Evolutionary conservation across 2,329 filamentous ascomycete genomes (phyloP).

Genomic region (Penicillium sp.): DNA sequence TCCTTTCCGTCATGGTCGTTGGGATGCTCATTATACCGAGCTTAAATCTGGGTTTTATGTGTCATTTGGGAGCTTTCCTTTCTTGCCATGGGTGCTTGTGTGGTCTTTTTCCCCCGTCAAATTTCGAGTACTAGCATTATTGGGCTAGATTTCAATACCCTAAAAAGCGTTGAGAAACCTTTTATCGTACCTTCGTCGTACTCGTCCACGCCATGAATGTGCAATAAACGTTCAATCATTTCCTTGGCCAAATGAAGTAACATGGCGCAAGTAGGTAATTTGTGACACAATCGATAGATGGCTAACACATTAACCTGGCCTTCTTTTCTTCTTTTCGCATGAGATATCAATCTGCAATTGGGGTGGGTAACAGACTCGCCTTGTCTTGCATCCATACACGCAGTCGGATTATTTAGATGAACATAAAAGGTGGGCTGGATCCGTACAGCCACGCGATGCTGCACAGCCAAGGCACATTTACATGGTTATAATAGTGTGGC

Average conservation of each 20-base stretch:
- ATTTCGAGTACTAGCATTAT: slow-evolving; percentile 19
- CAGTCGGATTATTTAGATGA: too few relatives aligned
- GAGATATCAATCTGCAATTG: too few relatives aligned
- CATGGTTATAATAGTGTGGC: neutral
- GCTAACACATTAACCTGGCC: too few relatives aligned
- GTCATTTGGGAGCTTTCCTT: slow-evolving; percentile 14
- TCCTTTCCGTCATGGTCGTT: slow-evolving; percentile 13
- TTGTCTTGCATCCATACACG: too few relatives aligned
- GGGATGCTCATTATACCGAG: slow-evolving; percentile 18
- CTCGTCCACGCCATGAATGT: neutral
- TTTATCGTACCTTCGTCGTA: neutral
- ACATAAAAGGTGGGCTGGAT: neutral
- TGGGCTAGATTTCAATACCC: slow-evolving; percentile 14
- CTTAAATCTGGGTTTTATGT: slow-evolving; percentile 18
- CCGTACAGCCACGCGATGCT: neutral
- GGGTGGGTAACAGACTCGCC: too few relatives aligned
- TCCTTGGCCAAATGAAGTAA: too few relatives aligned
- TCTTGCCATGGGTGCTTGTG: slow-evolving; percentile 14
- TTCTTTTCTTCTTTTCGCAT: too few relatives aligned
- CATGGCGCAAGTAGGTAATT: too few relatives aligned
- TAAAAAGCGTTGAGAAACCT: slow-evolving; percentile 12
- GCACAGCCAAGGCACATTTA: neutral
- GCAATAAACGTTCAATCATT: neutral
- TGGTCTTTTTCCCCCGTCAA: slow-evolving; percentile 2
- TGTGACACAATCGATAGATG: too few relatives aligned